Evolutionary conservation across 2,329 filamentous ascomycete species (phyloP), one percentile per base, ranked within the genome.

Genomic region (Sporothrix phasma): DNA sequence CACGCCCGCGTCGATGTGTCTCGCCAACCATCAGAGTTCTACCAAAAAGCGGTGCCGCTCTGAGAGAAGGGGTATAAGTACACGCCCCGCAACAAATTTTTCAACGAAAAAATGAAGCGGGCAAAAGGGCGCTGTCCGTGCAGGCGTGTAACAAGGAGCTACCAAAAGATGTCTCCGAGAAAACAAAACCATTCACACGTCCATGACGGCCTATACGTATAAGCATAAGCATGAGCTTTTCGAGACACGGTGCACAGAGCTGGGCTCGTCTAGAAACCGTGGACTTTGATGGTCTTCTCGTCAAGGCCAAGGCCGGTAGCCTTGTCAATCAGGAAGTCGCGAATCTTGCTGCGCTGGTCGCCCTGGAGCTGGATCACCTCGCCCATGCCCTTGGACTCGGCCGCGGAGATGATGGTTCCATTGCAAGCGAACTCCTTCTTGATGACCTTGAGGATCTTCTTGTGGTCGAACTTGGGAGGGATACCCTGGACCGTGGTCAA

Each of bases 371-470:
- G 94, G 76, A 99, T 69, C 67, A 69, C 68, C 63, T 69, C 68
- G 66, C 68, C 68, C 68, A 69, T 69, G 45, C 68, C 68, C 67
- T 68, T 68, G 65, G 68, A 69, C 67, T 68, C 68, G 39, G 67
- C 67, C 11, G 65, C 68, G 37, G 68, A 68, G 60, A 69, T 68
- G 62, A 69, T 68, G 24, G 67, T 68, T 29, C 68, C 68, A 69
- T 69, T 69, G 68, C 68, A 69, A 63, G 68, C 68, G 22, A 64
- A 64, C 47, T 64, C 63, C 87, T 97, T 97, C 88, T 97, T 97
- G 84, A 97, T 96, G 80, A 96, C 92, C 84, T 97, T 97, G 74
- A 99, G 88, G 77, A 99, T 97, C 83, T 97, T 97, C 87, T 97
- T 97, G 80, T 94, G 92, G 81, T 97, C 93, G 76, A 97, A 97